phyloP scores from a whole-genome alignment of 2,329 filamentous ascomycete species.

The Zymoseptoria crescenta region DNA sequence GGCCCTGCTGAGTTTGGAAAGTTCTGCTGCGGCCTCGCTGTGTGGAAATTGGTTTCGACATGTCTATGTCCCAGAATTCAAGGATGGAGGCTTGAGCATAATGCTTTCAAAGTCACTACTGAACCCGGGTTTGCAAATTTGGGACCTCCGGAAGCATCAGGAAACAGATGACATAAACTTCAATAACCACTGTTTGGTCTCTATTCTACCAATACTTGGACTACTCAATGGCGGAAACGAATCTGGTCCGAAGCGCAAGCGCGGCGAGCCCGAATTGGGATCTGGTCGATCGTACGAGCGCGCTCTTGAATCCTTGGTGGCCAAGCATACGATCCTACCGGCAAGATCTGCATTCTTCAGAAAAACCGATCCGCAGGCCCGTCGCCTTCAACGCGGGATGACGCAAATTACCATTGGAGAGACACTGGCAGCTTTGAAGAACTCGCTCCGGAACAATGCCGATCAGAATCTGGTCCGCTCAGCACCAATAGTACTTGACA shows the following conservation, averaged over 20 bases:
- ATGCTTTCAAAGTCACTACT: conserved; percentile 4
- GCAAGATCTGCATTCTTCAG: conserved; percentile 32
- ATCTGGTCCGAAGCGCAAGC: conserved; percentile 16
- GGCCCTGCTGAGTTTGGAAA: conserved; percentile 17
- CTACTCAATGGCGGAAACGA: not conserved
- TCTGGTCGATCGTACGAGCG: not conserved
- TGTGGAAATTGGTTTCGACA: conserved; percentile 20
- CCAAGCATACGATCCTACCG: conserved; percentile 37
- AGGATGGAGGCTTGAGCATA: not conserved
- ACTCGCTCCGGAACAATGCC: not conserved
- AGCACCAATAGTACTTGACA: conserved; percentile 30
- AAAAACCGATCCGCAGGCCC: conserved; percentile 5
- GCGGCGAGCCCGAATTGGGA: not conserved
- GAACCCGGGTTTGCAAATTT: conserved; percentile 19
- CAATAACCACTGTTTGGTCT: conserved; percentile 19
- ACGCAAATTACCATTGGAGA: conserved; percentile 2
- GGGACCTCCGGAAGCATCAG: conserved; percentile 20
- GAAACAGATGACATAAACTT: conserved; percentile 21
- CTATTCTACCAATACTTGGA: conserved; percentile 14
- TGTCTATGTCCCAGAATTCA: conserved; percentile 3
- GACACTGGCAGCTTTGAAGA: conserved; percentile 5
- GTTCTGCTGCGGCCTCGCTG: conserved; percentile 17
- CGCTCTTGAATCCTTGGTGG: conserved; percentile 25
- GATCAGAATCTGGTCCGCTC: conserved; percentile 1
- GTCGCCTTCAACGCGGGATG: not conserved